Base-by-base conservation (phyloP, 2,329 filamentous ascomycete genomes). In the Lachnum nothofagi region DNA sequence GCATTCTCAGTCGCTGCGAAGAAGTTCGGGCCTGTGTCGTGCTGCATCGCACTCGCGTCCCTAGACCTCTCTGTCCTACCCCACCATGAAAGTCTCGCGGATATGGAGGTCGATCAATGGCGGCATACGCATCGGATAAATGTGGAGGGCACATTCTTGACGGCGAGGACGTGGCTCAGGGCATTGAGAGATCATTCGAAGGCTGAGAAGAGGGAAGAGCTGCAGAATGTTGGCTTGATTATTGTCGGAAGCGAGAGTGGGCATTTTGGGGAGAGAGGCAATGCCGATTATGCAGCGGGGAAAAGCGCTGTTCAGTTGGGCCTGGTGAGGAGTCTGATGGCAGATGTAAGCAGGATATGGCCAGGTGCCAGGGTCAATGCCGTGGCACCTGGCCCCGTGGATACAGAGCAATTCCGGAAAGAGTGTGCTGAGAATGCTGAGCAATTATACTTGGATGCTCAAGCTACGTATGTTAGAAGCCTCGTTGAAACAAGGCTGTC, bases 261-360 rank as follows among this genome's bases (percentile, higher is more conserved):
- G 1, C 60, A 64, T 41, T 73, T 73, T 54, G 72, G 71, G 5
- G 70, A 71, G 34, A 52, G 67, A n/a, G 61, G 55, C 1, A 70
- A 70, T 56, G 65, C 69, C 4, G 71, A 73, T 20, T 75, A 75
- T 49, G 68, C 70, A 6, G 60, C 70, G 29, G 67, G 62, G 5
- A 75, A 76, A 53, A 67, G 68, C 39, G 72, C 72, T 2, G 70
- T 74, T 12, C 72, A 75, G 53, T 62, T 60, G 25, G 71, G 72
- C 2, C 53, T 75, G 23, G 57, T 75, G 43, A 63, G 65, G 48
- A 70, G 65, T 39, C 55, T 76, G 45, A 66, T 67, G 41, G 65
- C 63, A 7, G 72, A 74, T 52, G 68, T 66, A 4, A 63, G 64
- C 31, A 63, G 65, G 49, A 65, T 71, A 19, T 68, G 62, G 49